A percentile compares a stretch with the other conserved stretches of the same genome.
phyloP scores from a whole-genome alignment of 169 alveolate genomes.

The Eimeria sp. region DNA sequence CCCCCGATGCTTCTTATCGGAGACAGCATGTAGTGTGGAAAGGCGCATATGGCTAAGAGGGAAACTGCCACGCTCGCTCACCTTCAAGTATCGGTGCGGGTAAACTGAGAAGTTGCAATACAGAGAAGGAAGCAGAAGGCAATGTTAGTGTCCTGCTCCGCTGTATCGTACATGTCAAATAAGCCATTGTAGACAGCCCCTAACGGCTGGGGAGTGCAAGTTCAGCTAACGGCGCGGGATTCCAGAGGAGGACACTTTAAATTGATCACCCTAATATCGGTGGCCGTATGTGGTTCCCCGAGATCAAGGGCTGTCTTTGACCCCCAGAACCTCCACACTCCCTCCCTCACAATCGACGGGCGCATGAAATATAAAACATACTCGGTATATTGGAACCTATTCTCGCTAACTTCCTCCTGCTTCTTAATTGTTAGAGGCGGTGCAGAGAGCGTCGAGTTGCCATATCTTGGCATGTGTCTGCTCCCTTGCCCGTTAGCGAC shows the following conservation, averaged over 20 bases:
- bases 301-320: neutral
- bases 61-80: no score
- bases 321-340: neutral
- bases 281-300: neutral
- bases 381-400: neutral
- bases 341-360: neutral
- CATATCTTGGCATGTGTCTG: neutral
- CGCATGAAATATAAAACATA: neutral
- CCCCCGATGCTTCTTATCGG: no score
- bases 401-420: neutral
- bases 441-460: neutral
- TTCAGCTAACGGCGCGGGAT: neutral
- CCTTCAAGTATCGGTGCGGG: no score
- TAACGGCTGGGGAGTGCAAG: neutral
- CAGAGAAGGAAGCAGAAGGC: neutral
- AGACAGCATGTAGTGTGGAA: no score
- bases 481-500: neutral
- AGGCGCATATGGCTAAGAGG: no score
- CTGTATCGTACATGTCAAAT: neutral
- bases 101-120: neutral
- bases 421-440: neutral
- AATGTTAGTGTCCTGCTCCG: no score
- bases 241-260: neutral
- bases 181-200: neutral
- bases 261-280: neutral